Evolutionary conservation across 2,329 filamentous ascomycete species (phyloP).

Genomic region (Nemania diffusa): DNA sequence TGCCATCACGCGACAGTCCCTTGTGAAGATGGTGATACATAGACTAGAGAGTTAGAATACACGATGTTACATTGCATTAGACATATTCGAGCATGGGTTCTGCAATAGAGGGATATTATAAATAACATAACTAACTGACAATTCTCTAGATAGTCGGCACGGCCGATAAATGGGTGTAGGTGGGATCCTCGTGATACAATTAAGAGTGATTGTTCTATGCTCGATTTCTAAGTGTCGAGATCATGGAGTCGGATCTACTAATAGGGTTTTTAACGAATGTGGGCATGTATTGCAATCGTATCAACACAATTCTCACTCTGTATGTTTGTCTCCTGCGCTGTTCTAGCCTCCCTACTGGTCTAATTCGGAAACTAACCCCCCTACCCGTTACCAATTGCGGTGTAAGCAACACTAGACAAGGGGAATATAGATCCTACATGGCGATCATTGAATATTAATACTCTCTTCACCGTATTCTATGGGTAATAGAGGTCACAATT

Average conservation of each 20-base stretch:
- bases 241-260: background rate
- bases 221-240: background rate
- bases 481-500: background rate
- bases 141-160: background rate
- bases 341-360: background rate
- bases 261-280: background rate
- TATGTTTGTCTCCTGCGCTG: background rate
- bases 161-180: background rate
- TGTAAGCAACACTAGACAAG: background rate
- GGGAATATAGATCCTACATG: background rate
- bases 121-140: background rate
- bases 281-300: background rate
- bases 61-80: constrained; percentile 1
- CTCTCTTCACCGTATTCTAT: background rate
- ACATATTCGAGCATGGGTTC: background rate
- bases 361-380: background rate
- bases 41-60: background rate
- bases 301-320: background rate
- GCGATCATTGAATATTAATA: background rate
- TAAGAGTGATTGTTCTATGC: background rate
- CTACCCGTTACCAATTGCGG: background rate
- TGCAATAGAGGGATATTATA: background rate
- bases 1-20: constrained; percentile 4
- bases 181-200: background rate
- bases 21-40: background rate